Base-by-base conservation (phyloP, 2,329 filamentous ascomycete genomes). In the Rhytidhysteron rufulum region DNA sequence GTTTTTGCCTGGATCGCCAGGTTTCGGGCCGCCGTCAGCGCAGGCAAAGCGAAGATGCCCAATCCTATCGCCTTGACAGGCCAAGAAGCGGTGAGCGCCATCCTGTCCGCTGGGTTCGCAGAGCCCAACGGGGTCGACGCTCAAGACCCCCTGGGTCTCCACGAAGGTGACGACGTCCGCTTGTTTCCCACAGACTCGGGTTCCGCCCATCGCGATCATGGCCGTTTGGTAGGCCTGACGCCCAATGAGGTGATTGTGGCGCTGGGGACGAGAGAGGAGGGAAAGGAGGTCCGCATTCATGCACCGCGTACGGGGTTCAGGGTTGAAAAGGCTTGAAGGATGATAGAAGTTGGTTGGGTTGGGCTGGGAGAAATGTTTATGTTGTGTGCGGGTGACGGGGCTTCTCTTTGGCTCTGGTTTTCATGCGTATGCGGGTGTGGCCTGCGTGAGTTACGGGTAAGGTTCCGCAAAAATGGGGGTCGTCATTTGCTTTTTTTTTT, bases 1-100 rank as follows among this genome's bases (percentile, higher is more conserved):
- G 75, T 80, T 0, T 83, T 78, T 55, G 74, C 75, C 1, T 88
- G 82, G 81, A 71, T 85, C 15, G 59, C 66, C 31, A 71, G 83
- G n/a, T 87, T 86, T 62, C 64, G 74, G 38, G 56, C 54, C 13
- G 70, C 68, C 2, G 55, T 80, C 2, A 62, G 67, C 4, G 59
- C 60, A 5, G 73, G 74, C 1, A 71, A 66, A 40, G 48, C 56
- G 16, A 55, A 54, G 24, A 51, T 57, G 2, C 68, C 70, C 48
- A 67, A 70, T 37, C 62, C 70, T 2, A 57, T 57, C 25, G 69
- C 56, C 2, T 46, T 84, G 22, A 66, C 70, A 5, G 81, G 82
- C 4, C 68, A 70, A 31, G 73, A 80, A 50, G 80, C 80, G 2
- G 69, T 72, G 19, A 53, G 62, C 31, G 51, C 66, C 19, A 71